Evolutionary conservation across 2,329 filamentous ascomycete species (phyloP).

Genomic region (Epichloe sylvatica): DNA sequence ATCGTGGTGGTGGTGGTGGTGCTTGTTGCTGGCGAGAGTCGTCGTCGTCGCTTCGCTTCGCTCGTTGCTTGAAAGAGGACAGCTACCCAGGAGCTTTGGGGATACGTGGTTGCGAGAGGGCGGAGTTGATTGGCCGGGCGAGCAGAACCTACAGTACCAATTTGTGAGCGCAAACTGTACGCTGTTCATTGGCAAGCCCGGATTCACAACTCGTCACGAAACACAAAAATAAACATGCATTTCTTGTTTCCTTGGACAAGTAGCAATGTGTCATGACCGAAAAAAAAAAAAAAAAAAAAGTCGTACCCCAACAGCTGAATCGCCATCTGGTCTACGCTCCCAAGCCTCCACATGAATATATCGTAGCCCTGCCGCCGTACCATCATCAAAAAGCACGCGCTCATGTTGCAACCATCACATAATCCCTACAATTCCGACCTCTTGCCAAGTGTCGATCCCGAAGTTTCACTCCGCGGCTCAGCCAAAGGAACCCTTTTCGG

Average conservation of each 20-base stretch:
- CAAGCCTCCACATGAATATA: too few relatives aligned
- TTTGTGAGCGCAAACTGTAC: not conserved
- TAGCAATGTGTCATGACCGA: too few relatives aligned
- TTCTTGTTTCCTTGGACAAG: too few relatives aligned
- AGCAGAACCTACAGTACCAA: slow-evolving; percentile 1
- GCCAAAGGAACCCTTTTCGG: slow-evolving; percentile 14
- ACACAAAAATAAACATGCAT: too few relatives aligned
- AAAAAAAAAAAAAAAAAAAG: too few relatives aligned
- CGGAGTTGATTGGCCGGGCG: slow-evolving; percentile 8
- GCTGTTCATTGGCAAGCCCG: not conserved
- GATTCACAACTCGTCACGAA: too few relatives aligned
- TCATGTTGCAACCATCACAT: not conserved
- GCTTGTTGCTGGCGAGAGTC: slow-evolving; percentile 2
- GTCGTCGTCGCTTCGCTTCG: slow-evolving; percentile 6
- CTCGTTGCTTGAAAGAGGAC: slow-evolving; percentile 14
- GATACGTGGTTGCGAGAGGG: slow-evolving; percentile 12
- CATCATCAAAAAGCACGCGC: not conserved
- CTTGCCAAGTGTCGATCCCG: slow-evolving; percentile 13
- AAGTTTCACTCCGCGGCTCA: slow-evolving; percentile 15
- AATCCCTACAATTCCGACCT: slow-evolving; percentile 18
- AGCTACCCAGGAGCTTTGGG: slow-evolving; percentile 11
- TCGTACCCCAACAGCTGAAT: not conserved
- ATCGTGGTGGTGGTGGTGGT: slow-evolving; percentile 15
- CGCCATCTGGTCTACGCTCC: not conserved
- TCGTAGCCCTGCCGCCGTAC: not conserved